phyloP scores from a whole-genome alignment of 257 asterid species.

The Solanum sitiens region DNA sequence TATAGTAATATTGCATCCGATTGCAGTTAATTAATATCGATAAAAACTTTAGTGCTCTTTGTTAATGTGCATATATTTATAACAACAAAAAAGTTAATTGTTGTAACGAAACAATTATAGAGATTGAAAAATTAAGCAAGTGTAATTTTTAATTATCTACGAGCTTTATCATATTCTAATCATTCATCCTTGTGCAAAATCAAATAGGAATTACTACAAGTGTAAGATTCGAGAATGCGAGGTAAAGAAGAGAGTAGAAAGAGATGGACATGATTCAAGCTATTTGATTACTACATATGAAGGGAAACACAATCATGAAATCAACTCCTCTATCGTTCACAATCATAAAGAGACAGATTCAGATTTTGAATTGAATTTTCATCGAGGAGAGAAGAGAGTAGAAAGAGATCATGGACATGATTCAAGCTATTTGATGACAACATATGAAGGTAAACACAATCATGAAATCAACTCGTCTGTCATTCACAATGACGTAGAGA shows the following conservation, averaged over 20 bases:
- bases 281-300: slow-evolving; percentile 18
- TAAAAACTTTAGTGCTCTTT: accelerated
- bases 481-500: background rate
- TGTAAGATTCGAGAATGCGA: slow-evolving; percentile 19
- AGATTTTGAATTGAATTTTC: too few species aligned
- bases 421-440: slow-evolving; percentile 13
- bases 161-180: background rate
- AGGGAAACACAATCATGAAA: slow-evolving; percentile 26
- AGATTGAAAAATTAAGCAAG: too few species aligned
- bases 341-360: too few species aligned
- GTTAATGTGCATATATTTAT: too few species aligned
- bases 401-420: slow-evolving; percentile 21
- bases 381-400: background rate
- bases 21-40: too few species aligned
- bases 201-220: slow-evolving; percentile 18
- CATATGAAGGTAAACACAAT: slow-evolving; percentile 25
- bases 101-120: too few species aligned
- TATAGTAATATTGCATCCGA: too few species aligned
- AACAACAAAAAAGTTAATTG: too few species aligned
- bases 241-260: slow-evolving; percentile 24
- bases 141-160: background rate
- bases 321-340: background rate
- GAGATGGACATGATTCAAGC: slow-evolving; percentile 21
- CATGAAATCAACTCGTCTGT: slow-evolving; percentile 9
- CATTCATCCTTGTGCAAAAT: background rate